Evolutionary conservation across 768 basidiomycete species (phyloP), one percentile per base, ranked within the genome.

Genomic region (Leucogyrophana mollusca): DNA sequence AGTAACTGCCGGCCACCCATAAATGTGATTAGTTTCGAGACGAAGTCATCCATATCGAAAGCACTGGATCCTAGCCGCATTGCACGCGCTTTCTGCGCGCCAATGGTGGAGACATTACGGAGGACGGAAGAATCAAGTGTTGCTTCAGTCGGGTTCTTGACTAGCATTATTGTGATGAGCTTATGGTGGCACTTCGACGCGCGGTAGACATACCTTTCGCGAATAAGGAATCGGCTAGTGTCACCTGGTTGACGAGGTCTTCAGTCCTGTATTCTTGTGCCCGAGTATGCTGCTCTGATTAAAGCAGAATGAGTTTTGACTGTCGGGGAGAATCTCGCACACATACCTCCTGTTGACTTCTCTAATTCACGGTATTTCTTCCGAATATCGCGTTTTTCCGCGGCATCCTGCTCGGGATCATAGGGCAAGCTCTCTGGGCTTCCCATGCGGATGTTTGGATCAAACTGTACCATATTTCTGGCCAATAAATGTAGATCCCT

Each of bases 11-110:
- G 71, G 4, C 88, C 87, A 14, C 89, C 87, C 86, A 93, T 87
- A 57, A 81, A 89, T 11, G 69, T 76, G 38, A 86, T 70, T 27
- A 93, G 72, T 56, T 85, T 85, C 5, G 80, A 66, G 44, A 99
- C 72, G 56, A 94, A 97, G 45, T 97, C 94, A 53, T 95, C 92
- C 33, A 89, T 72, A 59, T 99, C 95, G 59, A 98, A 99, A 11
- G 86, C 83, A 45, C 90, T 88, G 0, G 81, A 80, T 43, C 90
- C 91, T 0, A 90, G 82, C 64, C 90, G 93, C 82, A 95, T 85
- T 23, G 84, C 83, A 23, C 90, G 87, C n/a, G 94, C 94, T 61
- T 94, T 87, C 55, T 85, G 83, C 2, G 90, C 85, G 35, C 87
- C 82, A 56, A 91, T 80, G 49, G 81, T 85, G 3, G 90, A 85